Evolutionary conservation across 108 stramenopile species (phyloP).

Genomic region (Nitzschia palea): DNA sequence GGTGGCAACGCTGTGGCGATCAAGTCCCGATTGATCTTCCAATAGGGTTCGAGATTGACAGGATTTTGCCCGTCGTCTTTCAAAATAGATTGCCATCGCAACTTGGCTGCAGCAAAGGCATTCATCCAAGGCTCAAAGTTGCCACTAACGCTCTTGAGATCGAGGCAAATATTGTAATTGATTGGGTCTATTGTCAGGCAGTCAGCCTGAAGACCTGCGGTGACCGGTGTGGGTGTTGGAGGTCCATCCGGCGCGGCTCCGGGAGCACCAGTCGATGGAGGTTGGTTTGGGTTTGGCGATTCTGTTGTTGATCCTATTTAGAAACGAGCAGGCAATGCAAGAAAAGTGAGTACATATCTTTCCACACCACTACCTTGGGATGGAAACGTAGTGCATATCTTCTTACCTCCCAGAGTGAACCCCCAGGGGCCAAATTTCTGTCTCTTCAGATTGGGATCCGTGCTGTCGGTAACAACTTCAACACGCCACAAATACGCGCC

Average conservation of each 20-base stretch:
- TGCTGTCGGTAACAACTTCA: too few relatives aligned
- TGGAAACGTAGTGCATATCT: too few relatives aligned
- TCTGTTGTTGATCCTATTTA: too few relatives aligned
- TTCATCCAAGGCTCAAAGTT: background rate
- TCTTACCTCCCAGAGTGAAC: too few relatives aligned
- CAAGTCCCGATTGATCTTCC: background rate
- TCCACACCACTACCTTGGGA: too few relatives aligned
- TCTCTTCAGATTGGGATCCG: too few relatives aligned
- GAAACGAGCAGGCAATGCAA: too few relatives aligned
- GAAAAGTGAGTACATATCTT: too few relatives aligned
- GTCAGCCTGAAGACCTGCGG: background rate
- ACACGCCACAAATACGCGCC: too few relatives aligned
- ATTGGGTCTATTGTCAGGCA: background rate
- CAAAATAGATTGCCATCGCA: conserved; percentile 23
- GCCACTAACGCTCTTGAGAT: background rate
- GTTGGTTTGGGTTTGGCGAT: too few relatives aligned
- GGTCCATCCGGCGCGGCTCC: background rate
- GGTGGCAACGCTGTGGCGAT: conserved; percentile 1
- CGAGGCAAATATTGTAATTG: conserved; percentile 32
- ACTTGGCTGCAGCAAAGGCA: conserved; percentile 20
- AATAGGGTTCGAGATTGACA: background rate
- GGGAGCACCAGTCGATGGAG: too few relatives aligned
- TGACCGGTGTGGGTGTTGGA: background rate
- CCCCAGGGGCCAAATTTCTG: too few relatives aligned
- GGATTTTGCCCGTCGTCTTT: conserved; percentile 6